Percentiles rank a stretch among this genome's conserved stretches.
Conservation (phyloP, 306 rosid species). For the Quercus bicolor region DNA sequence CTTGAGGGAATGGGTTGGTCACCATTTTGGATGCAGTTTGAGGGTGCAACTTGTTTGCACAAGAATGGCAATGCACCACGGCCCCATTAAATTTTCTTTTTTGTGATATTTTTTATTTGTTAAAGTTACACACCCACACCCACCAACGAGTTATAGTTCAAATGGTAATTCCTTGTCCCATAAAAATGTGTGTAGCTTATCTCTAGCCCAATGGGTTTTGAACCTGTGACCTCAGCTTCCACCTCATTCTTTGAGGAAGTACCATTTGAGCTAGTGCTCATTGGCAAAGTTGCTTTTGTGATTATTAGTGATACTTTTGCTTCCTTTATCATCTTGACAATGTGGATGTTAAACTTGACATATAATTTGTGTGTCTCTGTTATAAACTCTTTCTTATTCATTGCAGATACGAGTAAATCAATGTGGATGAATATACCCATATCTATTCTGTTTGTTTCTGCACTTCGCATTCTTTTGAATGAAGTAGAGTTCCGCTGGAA, state of each 20-base stretch:
- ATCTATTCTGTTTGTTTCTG: conserved; percentile 66
- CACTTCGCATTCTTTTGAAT: conserved; percentile 59
- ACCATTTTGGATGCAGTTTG: background rate
- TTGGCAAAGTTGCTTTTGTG: background rate
- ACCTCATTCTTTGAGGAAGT: too few relatives aligned
- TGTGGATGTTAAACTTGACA: background rate
- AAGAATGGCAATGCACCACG: too few relatives aligned
- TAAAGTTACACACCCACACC: too few relatives aligned
- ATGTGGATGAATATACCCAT: conserved; percentile 94
- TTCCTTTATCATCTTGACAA: background rate
- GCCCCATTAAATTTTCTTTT: too few relatives aligned
- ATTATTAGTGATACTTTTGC: background rate
- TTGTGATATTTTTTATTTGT: too few relatives aligned
- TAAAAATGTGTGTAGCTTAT: too few relatives aligned
- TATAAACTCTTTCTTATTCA: background rate
- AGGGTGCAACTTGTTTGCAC: background rate
- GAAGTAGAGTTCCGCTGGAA: conserved; percentile 79
- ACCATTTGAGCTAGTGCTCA: too few relatives aligned
- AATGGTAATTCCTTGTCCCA: too few relatives aligned
- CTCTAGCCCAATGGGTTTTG: too few relatives aligned
- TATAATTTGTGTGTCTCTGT: background rate
- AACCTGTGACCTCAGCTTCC: too few relatives aligned
- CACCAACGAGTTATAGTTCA: too few relatives aligned
- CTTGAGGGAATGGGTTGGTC: too few relatives aligned
- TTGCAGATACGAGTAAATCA: conserved; percentile 88